Percentiles rank a stretch among this genome's conserved stretches.
phyloP scores from a whole-genome alignment of 768 basidiomycete species.

The Ephemerocybe angulata region DNA sequence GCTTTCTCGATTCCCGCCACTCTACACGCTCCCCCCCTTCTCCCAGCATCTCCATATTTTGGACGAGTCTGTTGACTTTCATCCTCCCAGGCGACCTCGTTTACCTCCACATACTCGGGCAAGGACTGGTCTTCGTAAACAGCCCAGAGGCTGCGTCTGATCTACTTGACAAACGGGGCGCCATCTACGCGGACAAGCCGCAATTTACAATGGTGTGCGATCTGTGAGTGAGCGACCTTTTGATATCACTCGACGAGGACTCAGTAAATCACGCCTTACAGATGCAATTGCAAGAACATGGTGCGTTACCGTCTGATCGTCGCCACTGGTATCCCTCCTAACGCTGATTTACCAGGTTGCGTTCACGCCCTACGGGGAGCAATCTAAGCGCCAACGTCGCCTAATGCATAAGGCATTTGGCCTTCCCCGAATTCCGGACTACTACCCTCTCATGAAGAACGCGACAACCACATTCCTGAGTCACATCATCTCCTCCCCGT shows the following conservation, averaged over 20 bases:
- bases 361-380: slow-evolving; percentile 64
- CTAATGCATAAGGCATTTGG: slow-evolving; percentile 66
- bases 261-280: too few relatives aligned
- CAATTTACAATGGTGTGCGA: slow-evolving; percentile 67
- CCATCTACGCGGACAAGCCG: slow-evolving; percentile 75
- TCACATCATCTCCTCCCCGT: slow-evolving; percentile 45
- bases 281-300: slow-evolving; percentile 68
- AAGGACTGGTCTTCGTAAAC: slow-evolving; percentile 67
- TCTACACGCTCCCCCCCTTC: neutral
- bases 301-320: slow-evolving; percentile 26
- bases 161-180: slow-evolving; percentile 65
- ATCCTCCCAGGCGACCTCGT: slow-evolving; percentile 51
- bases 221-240: too few relatives aligned
- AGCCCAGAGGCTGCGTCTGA: slow-evolving; percentile 56
- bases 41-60: neutral
- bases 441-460: slow-evolving; percentile 54
- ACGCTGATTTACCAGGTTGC: slow-evolving; percentile 39
- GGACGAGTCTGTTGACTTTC: slow-evolving; percentile 8
- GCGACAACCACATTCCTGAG: slow-evolving; percentile 57
- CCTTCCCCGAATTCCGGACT: slow-evolving; percentile 46
- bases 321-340: slow-evolving; percentile 6
- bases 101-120: slow-evolving; percentile 62
- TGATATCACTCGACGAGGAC: too few relatives aligned
- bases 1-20: too few relatives aligned
- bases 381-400: slow-evolving; percentile 59